These are phyloP conservation scores for Colletotrichum zoysiae DNA, from an alignment of 2,329 filamentous ascomycete species.

Conservation along the genomic window DNA sequence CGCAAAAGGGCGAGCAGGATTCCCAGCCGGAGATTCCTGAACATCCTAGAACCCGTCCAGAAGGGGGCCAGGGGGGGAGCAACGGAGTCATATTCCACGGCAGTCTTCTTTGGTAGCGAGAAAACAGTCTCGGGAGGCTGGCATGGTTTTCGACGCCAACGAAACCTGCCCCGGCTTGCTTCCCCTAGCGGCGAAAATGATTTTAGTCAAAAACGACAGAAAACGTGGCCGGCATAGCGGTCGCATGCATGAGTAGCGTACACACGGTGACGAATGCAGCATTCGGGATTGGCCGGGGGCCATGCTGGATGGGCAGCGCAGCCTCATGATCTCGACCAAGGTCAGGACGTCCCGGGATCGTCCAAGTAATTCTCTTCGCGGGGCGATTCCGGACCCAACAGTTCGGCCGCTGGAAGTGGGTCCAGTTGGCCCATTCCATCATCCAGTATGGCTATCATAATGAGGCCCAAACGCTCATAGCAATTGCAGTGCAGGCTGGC, in stretches of 20 bases:
- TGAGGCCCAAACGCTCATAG: background rate
- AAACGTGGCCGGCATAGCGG: background rate
- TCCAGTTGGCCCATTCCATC: background rate
- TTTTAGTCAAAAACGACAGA: background rate
- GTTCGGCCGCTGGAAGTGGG: background rate
- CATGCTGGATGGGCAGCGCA: conserved; percentile 18
- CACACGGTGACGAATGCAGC: conserved; percentile 19
- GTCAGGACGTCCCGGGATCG: conserved; percentile 14
- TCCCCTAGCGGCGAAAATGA: background rate
- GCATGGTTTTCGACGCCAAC: background rate
- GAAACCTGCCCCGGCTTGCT: background rate
- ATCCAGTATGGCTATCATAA: background rate
- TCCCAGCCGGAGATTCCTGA: background rate
- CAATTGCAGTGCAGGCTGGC: background rate
- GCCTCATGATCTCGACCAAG: conserved; percentile 36
- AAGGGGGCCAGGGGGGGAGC: background rate
- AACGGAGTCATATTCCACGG: background rate
- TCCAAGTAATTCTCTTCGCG: conserved; percentile 8
- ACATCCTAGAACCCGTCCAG: conserved; percentile 13
- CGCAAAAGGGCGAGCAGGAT: conserved; percentile 4
- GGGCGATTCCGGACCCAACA: background rate
- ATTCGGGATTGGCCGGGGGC: conserved; percentile 21
- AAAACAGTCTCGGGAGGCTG: background rate
- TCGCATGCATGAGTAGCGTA: background rate
- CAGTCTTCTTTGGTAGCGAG: background rate